Evolutionary conservation across 768 basidiomycete genomes (phyloP).

Genomic region (Boletus rufocinnamomeus): DNA sequence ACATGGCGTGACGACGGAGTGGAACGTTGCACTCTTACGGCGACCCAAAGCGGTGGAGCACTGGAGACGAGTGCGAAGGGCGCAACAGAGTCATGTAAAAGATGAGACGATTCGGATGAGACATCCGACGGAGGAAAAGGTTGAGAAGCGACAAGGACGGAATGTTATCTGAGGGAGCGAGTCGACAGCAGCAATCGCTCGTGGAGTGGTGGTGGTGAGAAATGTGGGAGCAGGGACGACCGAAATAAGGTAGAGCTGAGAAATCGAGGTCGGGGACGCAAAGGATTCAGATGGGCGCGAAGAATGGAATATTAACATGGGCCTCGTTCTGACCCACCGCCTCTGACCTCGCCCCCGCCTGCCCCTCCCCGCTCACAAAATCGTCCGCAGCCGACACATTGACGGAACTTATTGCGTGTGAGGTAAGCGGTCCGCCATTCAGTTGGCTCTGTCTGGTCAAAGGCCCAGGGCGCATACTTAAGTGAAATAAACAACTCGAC

Average conservation of each 20-base stretch:
- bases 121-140: not conserved
- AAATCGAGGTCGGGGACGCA: not conserved
- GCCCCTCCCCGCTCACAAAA: not conserved
- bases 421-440: conserved; percentile 18
- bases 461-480: conserved; percentile 17
- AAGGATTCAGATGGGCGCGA: not conserved
- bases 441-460: not conserved
- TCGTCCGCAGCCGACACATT: not conserved
- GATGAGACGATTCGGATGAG: not conserved
- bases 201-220: conserved; percentile 7
- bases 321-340: not conserved
- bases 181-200: not conserved
- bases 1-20: not conserved
- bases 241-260: conserved; percentile 5
- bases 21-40: not conserved
- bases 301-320: conserved; percentile 1
- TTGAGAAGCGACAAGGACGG: not conserved
- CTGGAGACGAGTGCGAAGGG: not conserved
- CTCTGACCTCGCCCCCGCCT: not conserved
- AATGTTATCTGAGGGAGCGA: too few species aligned
- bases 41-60: not conserved
- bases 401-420: conserved; percentile 12
- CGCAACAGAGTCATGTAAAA: not conserved
- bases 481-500: not conserved
- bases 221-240: not conserved